Evolutionary conservation across 2,329 filamentous ascomycete genomes (phyloP), one percentile per base, ranked within the genome.

Genomic region (Trichoderma polysporum): DNA sequence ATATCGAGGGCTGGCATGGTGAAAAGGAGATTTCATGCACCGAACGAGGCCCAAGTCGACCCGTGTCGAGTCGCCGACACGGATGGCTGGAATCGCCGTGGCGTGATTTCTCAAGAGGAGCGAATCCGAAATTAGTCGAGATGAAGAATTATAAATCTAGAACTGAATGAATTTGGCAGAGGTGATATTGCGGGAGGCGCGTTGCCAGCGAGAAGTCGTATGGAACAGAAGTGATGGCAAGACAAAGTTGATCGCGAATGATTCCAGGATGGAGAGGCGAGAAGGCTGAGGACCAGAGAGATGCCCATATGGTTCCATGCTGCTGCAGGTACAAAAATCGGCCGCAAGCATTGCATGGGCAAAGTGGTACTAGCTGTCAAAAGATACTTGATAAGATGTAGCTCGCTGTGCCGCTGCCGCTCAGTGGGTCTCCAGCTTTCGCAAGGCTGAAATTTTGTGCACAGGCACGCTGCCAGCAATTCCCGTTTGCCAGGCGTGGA

Each of bases 1-100:
- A 78, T 70, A 56, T 79, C 78, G 56, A 83, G 77, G 45, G 81
- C 82, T 67, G 84, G 82, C 87, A 90, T 85, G 66, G 74, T 78
- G 73, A 54, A 64, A 56, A 58, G 5, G 9, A 27, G 65, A 45
- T 45, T 45, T 19, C 39, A 50, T 17, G 39, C 50, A 37, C 39
- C 10, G 17, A 22, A 47, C 49, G 33, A 64, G 27, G 10, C 25
- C 49, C 27, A 37, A 27, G 50, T 56, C 61, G 22, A 56, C 27
- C 60, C 37, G 5, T 31, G n/a, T n/a, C 27, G 35, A 31, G 29
- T 15, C 37, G n/a, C 53, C 60, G 49, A 47, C 50, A 64, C 50
- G 37, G 50, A 45, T 35, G 37, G 60, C 61, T 64, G 17, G 49
- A n/a, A 4, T 27, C 13, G 50, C 33, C 27, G 10, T 4, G 50